phyloP scores from a whole-genome alignment of 2,329 filamentous ascomycete genomes.

The Aspergillus uvarum region DNA sequence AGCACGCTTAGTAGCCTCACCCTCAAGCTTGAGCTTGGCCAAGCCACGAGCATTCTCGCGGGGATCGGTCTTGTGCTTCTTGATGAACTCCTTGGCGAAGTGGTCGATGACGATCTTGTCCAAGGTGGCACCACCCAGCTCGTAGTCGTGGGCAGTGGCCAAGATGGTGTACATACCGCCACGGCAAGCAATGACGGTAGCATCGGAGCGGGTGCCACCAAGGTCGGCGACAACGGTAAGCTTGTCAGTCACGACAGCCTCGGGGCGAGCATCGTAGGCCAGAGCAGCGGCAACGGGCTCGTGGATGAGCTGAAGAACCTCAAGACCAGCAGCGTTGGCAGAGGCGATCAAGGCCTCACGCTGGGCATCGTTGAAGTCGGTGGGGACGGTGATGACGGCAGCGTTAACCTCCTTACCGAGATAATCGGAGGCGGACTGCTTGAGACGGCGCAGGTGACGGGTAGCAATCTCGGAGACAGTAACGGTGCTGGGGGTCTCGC shows the following conservation, averaged over 20 bases:
- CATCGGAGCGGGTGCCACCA: conserved; percentile 88
- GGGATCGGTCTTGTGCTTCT: conserved; percentile 91
- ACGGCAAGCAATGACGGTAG: conserved; percentile 84
- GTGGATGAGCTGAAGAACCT: conserved; percentile 88
- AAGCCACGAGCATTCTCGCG: conserved; percentile 75
- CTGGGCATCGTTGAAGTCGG: conserved; percentile 87
- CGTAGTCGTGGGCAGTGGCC: conserved; percentile 92
- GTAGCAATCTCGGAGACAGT: conserved; percentile 78
- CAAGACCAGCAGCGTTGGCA: conserved; percentile 76
- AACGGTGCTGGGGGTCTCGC: conserved; percentile 66
- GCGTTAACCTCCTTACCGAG: conserved; percentile 90
- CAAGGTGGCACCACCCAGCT: conserved; percentile 79
- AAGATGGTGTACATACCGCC: conserved; percentile 96
- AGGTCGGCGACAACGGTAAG: conserved; percentile 87
- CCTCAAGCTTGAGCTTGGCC: conserved; percentile 89
- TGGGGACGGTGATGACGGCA: conserved; percentile 91
- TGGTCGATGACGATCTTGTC: conserved; percentile 92
- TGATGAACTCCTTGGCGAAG: conserved; percentile 98
- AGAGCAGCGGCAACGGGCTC: conserved; percentile 87
- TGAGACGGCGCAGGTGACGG: conserved; percentile 78
- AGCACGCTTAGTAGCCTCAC: conserved; percentile 88
- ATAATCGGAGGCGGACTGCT: conserved; percentile 83
- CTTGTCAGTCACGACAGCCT: conserved; percentile 77
- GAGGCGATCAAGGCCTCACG: conserved; percentile 75
- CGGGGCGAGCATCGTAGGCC: conserved; percentile 84